Base-by-base conservation (phyloP, 768 basidiomycete genomes). In the Tulasnella sp. region DNA sequence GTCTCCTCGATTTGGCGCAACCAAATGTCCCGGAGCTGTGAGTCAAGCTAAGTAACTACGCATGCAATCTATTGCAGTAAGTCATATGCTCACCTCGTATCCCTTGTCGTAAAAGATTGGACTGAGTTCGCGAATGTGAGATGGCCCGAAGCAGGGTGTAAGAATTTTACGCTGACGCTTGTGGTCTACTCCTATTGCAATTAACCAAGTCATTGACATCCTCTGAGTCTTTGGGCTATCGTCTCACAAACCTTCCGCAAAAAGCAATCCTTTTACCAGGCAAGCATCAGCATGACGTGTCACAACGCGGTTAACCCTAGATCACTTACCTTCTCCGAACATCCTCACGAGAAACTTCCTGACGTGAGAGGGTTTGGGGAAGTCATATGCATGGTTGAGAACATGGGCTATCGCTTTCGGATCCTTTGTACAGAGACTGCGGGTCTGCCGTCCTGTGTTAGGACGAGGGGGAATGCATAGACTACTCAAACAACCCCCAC, bases 141-240 rank as follows among this genome's bases (percentile, higher is more conserved):
- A 78, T 1, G 83, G 82, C 0, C 88, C 87, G 74, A 90, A 90
- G 0, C 88, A 88, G 16, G 89, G 88, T 74, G 89, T 90, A 88
- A 71, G 32, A 14, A 71, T 52, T 8, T 35, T 34, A 11, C 39
- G 40, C 9, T 69, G 67, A 6, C 67, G 8, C n/a, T 19, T 7
- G 67, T 69, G 67, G n/a, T 69, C 67, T 9, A 19, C 41, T 17
- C 67, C 67, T 62, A 34, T 62, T 8, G 34, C 39, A 36, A 5
- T 40, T 14, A 14, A 44, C 34, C 16, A 22, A 22, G 34, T 37
- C 68, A 6, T 65, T 19, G 34, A 19, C 26, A 6, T 0, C 1
- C n/a, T 3, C 4, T 14, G 16, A 29, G 6, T 17, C 19, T 35
- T 36, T 5, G 3, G 19, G 14, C 40, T 9, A 12, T 36, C 29